phyloP scores from a whole-genome alignment of 106 monocot species.

The Dendrobium huoshanense region DNA sequence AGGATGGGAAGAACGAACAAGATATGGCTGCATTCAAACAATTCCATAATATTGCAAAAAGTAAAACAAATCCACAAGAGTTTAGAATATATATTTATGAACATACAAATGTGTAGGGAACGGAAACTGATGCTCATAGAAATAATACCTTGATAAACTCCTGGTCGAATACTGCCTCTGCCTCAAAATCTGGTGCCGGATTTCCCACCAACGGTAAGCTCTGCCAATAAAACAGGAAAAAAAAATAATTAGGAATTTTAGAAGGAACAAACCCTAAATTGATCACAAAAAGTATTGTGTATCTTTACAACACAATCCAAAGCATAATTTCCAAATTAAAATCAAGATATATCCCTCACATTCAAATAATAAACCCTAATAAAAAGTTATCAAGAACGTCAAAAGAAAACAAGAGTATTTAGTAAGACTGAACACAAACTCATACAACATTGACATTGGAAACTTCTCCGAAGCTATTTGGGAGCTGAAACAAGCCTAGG shows the following conservation, averaged over 20 bases:
- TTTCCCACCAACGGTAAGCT: constrained; percentile 76
- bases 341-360: neutral
- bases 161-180: constrained; percentile 89
- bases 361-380: neutral
- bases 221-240: neutral
- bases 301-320: neutral
- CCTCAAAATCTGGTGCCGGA: constrained; percentile 75
- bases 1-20: neutral
- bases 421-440: neutral
- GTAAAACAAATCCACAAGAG: too few species aligned
- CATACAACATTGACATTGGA: constrained; percentile 58
- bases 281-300: neutral
- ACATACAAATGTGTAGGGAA: neutral
- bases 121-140: neutral
- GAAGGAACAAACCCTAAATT: neutral
- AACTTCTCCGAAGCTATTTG: constrained; percentile 31
- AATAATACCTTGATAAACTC: constrained; percentile 72
- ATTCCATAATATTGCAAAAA: neutral
- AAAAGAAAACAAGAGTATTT: neutral
- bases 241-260: neutral
- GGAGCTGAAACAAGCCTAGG: constrained; percentile 17
- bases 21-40: neutral
- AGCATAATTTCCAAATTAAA: neutral
- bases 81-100: too few species aligned
- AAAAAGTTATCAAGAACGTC: constrained; percentile 1